Base-by-base conservation (phyloP, 2,329 filamentous ascomycete genomes). In the Alternaria postmessia region DNA sequence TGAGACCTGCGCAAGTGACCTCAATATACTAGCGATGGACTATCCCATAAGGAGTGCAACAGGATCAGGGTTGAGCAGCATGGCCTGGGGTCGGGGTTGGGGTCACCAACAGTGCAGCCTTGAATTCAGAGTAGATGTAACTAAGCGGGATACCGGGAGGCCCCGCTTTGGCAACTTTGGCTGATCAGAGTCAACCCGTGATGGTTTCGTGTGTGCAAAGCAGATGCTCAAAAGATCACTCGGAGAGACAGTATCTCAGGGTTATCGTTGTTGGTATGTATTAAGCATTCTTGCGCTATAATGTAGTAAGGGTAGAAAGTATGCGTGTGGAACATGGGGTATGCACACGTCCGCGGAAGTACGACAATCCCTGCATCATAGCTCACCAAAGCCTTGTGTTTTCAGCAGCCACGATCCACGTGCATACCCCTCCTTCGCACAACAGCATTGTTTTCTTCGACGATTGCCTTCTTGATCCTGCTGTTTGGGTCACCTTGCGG, bases 21-120 rank as follows among this genome's bases (percentile, higher is more conserved):
- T 44, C 38, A 48, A 46, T 64, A 63, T 54, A 62, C 51, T 70
- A 64, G 61, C 58, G 60, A 22, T 24, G 34, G 42, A 20, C 34
- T 36, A 36, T 55, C 18, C 32, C 47, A 58, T 44, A 20, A 16
- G 3, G 38, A 20, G 60, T 44, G 49, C 32, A 58, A 49, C 22
- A 41, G 22, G 7, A 26, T 48, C 16, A 39, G 52, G 42, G 49
- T 12, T 24, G 61, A 59, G 59, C 56, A 62, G 32, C 59, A 57
- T 49, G 60, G 61, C 59, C 36, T 39, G 36, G 30, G 53, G 46
- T 30, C 8, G 46, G 30, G 53, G 46, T 30, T 8, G 46, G 57
- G 44, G 32, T 36, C 48, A 34, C 24, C 18, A 22, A n/a, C 43
- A 22, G 7, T 51, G 22, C 28, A 57, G 20, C 47, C 52, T 53